A percentile compares a stretch with the other conserved stretches of the same genome.
phyloP scores from a whole-genome alignment of 495 filamentous ascomycete genomes.

The Penicillium soppii region DNA sequence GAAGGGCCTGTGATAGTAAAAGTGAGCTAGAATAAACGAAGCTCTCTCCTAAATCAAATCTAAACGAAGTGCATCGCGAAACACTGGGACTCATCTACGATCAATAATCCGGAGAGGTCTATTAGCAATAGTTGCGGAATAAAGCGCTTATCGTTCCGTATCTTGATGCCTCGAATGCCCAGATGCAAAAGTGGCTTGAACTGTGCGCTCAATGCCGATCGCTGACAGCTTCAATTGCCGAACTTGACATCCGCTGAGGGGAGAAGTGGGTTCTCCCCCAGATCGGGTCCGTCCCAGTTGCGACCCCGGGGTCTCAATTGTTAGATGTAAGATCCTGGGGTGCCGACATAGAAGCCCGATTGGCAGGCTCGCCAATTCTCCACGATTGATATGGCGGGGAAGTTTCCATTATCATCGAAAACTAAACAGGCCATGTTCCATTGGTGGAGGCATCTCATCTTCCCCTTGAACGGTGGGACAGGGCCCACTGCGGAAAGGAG shows the following conservation, averaged over 20 bases:
- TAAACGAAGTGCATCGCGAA: too few relatives aligned
- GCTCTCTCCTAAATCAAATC: too few relatives aligned
- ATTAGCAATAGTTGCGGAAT: conserved; percentile 1
- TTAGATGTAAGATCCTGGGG: background rate
- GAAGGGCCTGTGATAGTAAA: background rate
- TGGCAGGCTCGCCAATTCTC: background rate
- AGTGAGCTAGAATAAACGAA: background rate
- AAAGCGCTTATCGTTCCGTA: background rate
- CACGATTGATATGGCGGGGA: conserved; percentile 4
- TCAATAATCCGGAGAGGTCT: too few relatives aligned
- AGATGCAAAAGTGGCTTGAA: background rate
- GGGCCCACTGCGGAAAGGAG: conserved; percentile 13
- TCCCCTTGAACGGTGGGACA: background rate
- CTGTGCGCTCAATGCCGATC: background rate
- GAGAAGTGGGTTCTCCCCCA: background rate
- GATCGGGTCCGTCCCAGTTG: background rate
- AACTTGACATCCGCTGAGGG: background rate
- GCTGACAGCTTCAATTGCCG: conserved; percentile 4
- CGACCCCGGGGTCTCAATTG: background rate
- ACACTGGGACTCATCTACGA: too few relatives aligned
- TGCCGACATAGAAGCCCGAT: background rate
- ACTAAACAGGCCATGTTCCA: background rate
- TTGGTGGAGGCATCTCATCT: background rate
- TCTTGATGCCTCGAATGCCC: background rate
- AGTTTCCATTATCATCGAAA: background rate